Base-by-base conservation (phyloP, 2,329 filamentous ascomycete species). In the Aurifilum marmelostoma region DNA sequence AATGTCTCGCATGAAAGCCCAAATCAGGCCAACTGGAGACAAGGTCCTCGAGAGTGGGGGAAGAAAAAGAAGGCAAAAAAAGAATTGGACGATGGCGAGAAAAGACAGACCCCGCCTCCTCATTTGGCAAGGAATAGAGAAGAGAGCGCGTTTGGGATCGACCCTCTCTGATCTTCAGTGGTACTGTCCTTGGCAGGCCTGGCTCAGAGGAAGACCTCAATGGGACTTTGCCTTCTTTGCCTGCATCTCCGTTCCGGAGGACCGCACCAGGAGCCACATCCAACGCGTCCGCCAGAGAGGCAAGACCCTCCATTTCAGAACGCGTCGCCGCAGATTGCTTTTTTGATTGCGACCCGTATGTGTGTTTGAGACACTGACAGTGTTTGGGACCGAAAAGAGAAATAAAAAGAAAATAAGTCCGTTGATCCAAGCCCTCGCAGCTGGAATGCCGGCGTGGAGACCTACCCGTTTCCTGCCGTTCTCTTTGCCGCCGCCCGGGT, bases 391-490 rank as follows among this genome's bases (percentile, higher is more conserved):
- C n/a, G n/a, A n/a, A n/a, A n/a, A n/a, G n/a, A n/a, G n/a, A n/a
- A 56, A 7, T n/a, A 18, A 11, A 7, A n/a, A 47, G 7, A 47
- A 47, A 47, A 47, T 6, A 47, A n/a, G 6, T 8, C 1, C 5
- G 12, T 54, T 21, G 9, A 24, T 24, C 12, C 29, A 14, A 24
- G 32, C 1, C 21, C 27, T 59, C 34, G 63, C 14, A 11, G 43
- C 52, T 58, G 63, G 63, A 65, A 65, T 65, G 18, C 50, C 3
- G 37, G 29, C 24, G 24, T 7, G 52, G 27, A 24, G 52, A n/a
- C 24, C 27, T 34, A 14, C 27, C 12, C n/a, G n/a, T n/a, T n/a
- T n/a, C n/a, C n/a, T n/a, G n/a, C 50, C 11, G 41, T 47, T 18
- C 7, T 7, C 18, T 47, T 47, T 47, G 16, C 41, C 52, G 24